These are phyloP conservation scores for Metarhizium album DNA, from an alignment of 2,329 filamentous ascomycete species.

Conservation along the genomic window DNA sequence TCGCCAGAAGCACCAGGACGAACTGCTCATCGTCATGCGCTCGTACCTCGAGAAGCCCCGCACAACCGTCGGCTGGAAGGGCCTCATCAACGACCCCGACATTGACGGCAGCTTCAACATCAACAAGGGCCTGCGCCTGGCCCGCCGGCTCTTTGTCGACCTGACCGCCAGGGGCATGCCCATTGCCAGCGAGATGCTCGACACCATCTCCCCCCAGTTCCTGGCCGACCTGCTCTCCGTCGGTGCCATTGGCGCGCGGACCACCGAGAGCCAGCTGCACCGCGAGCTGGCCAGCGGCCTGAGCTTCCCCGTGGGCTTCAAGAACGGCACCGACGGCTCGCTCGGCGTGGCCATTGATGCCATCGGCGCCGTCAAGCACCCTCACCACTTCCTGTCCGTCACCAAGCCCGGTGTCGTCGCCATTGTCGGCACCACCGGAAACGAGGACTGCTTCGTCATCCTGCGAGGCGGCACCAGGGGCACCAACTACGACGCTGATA, in stretches of 20 bases:
- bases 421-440: slow-evolving; percentile 88
- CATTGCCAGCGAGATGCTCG: slow-evolving; percentile 93
- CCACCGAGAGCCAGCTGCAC: slow-evolving; percentile 92
- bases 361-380: slow-evolving; percentile 82
- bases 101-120: slow-evolving; percentile 99
- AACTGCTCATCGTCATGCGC: slow-evolving; percentile 93
- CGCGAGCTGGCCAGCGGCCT: slow-evolving; percentile 88
- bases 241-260: slow-evolving; percentile 89
- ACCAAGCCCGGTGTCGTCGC: slow-evolving; percentile 93
- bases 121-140: slow-evolving; percentile 86
- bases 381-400: slow-evolving; percentile 94
- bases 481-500: slow-evolving; percentile 84
- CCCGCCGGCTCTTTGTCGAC: slow-evolving; percentile 86
- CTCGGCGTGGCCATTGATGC: slow-evolving; percentile 88
- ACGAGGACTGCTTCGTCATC: slow-evolving; percentile 96
- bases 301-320: slow-evolving; percentile 97
- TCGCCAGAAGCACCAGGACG: slow-evolving; percentile 79
- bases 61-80: slow-evolving; percentile 98
- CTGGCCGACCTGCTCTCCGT: slow-evolving; percentile 84
- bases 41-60: slow-evolving; percentile 97
- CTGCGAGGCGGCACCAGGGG: slow-evolving; percentile 85
- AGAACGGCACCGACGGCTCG: slow-evolving; percentile 94
- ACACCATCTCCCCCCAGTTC: slow-evolving; percentile 97
- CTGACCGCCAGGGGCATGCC: slow-evolving; percentile 89
- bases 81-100: slow-evolving; percentile 95